phyloP scores from a whole-genome alignment of 257 asterid genomes.

The Henckelia pumila region DNA sequence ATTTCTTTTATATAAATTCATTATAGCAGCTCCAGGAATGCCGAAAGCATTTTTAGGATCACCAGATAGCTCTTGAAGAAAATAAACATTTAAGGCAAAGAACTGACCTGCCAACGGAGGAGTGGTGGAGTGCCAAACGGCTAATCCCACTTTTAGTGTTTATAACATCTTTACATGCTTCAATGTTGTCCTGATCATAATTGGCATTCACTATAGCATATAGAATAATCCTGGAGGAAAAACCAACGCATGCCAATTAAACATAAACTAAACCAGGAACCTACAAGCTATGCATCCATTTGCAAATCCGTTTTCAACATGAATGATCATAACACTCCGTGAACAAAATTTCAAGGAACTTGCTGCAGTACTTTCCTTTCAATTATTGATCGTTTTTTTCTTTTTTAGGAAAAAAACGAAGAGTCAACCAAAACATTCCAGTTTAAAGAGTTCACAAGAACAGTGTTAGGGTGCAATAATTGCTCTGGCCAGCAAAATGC shows the following conservation, averaged over 20 bases:
- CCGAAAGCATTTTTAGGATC: conserved; percentile 6
- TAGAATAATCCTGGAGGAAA: conserved; percentile 61
- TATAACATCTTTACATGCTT: conserved; percentile 50
- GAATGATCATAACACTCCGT: conserved; percentile 2
- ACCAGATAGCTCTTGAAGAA: conserved; percentile 3
- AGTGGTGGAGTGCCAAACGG: conserved; percentile 67
- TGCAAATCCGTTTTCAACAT: background rate
- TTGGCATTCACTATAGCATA: conserved; percentile 76
- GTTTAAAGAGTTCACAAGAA: background rate
- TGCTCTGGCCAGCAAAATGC: too few relatives aligned
- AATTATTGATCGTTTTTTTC: background rate
- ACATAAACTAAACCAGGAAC: conserved; percentile 2
- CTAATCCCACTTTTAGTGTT: conserved; percentile 66
- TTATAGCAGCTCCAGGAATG: conserved; percentile 1
- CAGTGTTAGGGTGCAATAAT: background rate
- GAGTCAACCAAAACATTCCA: background rate
- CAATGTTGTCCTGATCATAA: conserved; percentile 64
- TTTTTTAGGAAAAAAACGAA: background rate
- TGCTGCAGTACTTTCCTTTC: background rate
- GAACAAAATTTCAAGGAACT: background rate
- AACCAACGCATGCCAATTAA: background rate
- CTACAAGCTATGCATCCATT: conserved; percentile 12
- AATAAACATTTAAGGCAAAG: conserved; percentile 14
- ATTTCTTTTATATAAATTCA: background rate
- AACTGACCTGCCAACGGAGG: conserved; percentile 83